A percentile compares a stretch with the other conserved stretches of the same genome.
Evolutionary conservation across 1,284 basidiomycete genomes (phyloP).

Genomic region (Xerocomus minutiporus): DNA sequence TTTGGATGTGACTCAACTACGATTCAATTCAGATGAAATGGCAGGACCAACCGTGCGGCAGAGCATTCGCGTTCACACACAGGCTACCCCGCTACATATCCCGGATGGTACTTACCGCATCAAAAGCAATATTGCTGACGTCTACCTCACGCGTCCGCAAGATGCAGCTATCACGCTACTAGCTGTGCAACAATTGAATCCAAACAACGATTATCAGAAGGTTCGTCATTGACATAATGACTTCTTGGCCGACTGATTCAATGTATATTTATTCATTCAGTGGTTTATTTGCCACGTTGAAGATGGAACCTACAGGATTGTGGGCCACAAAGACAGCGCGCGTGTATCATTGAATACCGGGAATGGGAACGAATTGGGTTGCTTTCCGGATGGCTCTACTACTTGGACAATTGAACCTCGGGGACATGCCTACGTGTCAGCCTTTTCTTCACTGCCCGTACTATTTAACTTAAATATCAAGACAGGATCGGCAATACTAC

Average conservation of each 20-base stretch:
- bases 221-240: background rate
- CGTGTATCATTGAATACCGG: background rate
- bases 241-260: too few species aligned
- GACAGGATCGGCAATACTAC: background rate
- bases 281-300: background rate
- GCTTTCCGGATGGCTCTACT: background rate
- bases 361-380: background rate
- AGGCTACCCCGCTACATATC: background rate
- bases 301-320: background rate
- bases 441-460: background rate
- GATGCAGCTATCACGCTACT: background rate
- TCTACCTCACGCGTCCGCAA: background rate
- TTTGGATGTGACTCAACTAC: background rate
- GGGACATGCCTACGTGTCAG: slow-evolving; percentile 1
- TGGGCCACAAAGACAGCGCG: background rate
- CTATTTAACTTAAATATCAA: background rate
- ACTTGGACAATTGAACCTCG: background rate
- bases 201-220: background rate
- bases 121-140: background rate
- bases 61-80: background rate
- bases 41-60: background rate
- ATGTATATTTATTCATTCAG: background rate
- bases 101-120: background rate
- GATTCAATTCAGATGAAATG: background rate
- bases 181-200: background rate